Percentiles rank a stretch among this genome's conserved stretches.
These are phyloP conservation scores for Clarkia xantiana DNA, from an alignment of 345 rosid species.

Conservation along the genomic window DNA sequence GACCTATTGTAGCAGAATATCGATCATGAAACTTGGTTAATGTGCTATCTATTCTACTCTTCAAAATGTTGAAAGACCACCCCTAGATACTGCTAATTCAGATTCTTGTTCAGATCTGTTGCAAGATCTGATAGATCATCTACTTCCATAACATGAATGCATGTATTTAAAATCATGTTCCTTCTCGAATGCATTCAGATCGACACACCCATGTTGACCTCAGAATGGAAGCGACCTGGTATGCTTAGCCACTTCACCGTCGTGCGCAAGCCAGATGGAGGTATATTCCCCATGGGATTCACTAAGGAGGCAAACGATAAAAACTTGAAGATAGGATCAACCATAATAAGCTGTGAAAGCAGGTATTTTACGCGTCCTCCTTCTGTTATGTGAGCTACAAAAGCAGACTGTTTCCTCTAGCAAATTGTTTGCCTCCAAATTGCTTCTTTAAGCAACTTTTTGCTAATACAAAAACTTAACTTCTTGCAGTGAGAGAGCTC, in stretches of 20 bases:
- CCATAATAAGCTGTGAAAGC: slow-evolving; percentile 61
- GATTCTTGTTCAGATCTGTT: no score
- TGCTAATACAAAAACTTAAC: slow-evolving; percentile 5
- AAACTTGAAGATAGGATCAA: slow-evolving; percentile 66
- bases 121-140: no score
- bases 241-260: slow-evolving; percentile 75
- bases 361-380: slow-evolving; percentile 27
- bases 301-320: slow-evolving; percentile 68
- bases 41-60: no score
- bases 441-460: no score
- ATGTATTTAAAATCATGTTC: neutral
- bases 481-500: slow-evolving; percentile 93
- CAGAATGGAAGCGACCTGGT: slow-evolving; percentile 80
- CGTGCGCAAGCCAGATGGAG: slow-evolving; percentile 86
- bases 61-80: no score
- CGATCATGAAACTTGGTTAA: no score
- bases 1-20: no score
- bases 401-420: slow-evolving; percentile 6
- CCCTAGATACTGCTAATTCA: no score
- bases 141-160: neutral
- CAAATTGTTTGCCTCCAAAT: neutral
- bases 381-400: slow-evolving; percentile 7
- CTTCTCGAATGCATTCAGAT: slow-evolving; percentile 42
- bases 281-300: slow-evolving; percentile 92
- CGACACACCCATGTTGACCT: slow-evolving; percentile 78